A percentile compares a stretch with the other conserved stretches of the same genome.
Evolutionary conservation across 371 early-diverging fungal species (phyloP).

Genomic region (Circinella umbellata): DNA sequence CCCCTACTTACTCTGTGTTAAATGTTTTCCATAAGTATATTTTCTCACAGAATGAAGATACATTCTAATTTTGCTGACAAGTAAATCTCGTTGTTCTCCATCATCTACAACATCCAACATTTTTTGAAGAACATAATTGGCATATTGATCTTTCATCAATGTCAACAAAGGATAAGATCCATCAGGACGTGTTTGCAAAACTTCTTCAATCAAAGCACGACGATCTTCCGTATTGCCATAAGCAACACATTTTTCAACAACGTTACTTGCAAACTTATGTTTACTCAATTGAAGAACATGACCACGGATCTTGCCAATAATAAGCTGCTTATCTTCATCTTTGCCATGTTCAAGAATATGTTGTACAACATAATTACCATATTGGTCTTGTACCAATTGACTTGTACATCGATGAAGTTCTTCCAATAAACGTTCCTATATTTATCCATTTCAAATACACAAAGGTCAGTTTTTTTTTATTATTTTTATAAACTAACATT

Average conservation of each 20-base stretch:
- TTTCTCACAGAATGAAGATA: slow-evolving; percentile 90
- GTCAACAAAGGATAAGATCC: slow-evolving; percentile 83
- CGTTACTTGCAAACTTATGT: slow-evolving; percentile 99
- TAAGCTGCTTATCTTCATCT: slow-evolving; percentile 79
- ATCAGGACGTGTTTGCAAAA: slow-evolving; percentile 69
- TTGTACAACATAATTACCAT: slow-evolving; percentile 99
- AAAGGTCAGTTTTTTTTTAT: not conserved
- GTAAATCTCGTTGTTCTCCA: slow-evolving; percentile 82
- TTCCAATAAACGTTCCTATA: slow-evolving; percentile 75
- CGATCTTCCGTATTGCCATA: slow-evolving; percentile 76
- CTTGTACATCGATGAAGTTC: slow-evolving; percentile 92
- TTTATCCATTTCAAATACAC: not conserved
- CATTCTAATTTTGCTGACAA: slow-evolving; percentile 88
- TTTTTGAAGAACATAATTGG: slow-evolving; percentile 99
- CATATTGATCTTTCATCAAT: slow-evolving; percentile 99
- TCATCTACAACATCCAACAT: slow-evolving; percentile 95
- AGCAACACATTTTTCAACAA: slow-evolving; percentile 95
- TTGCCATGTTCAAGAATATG: slow-evolving; percentile 97
- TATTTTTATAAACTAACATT: too few species aligned
- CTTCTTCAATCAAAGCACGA: slow-evolving; percentile 86
- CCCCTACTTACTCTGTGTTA: slow-evolving; percentile 74
- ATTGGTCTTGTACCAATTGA: slow-evolving; percentile 97
- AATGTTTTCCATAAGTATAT: slow-evolving; percentile 97
- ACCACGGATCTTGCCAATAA: slow-evolving; percentile 91
- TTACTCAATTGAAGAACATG: slow-evolving; percentile 89